Evolutionary conservation across 2,329 filamentous ascomycete species (phyloP).

Genomic region (Fusarium neocosmosporiellum): DNA sequence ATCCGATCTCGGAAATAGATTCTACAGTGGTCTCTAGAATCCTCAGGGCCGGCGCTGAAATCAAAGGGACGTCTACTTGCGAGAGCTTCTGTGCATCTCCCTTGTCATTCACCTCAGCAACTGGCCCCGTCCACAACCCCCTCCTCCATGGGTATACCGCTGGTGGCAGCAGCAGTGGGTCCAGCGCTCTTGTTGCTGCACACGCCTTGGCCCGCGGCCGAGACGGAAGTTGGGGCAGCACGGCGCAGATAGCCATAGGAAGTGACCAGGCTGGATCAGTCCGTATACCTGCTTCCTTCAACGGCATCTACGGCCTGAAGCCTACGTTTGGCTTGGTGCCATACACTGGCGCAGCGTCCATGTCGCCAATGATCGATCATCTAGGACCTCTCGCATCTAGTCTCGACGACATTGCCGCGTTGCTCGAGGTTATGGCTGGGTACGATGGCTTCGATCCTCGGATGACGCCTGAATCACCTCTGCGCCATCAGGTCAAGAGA

Average conservation of each 20-base stretch:
- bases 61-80: conserved; percentile 44
- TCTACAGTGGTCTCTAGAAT: conserved; percentile 38
- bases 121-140: conserved; percentile 45
- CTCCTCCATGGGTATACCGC: conserved; percentile 39
- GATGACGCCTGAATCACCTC: conserved; percentile 53
- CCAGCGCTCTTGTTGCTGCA: conserved; percentile 43
- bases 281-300: conserved; percentile 46
- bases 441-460: conserved; percentile 58
- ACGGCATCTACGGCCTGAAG: conserved; percentile 51
- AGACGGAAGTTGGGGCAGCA: conserved; percentile 13
- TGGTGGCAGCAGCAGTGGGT: conserved; percentile 49
- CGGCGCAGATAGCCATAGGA: conserved; percentile 43
- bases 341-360: conserved; percentile 55
- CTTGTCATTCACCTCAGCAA: conserved; percentile 43
- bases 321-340: conserved; percentile 56
- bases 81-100: conserved; percentile 47
- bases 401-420: conserved; percentile 49
- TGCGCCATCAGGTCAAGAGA: conserved; percentile 48
- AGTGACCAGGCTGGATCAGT: conserved; percentile 49
- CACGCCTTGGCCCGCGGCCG: conserved; percentile 5
- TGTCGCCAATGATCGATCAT: conserved; percentile 58
- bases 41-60: conserved; percentile 39
- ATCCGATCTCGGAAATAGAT: conserved; percentile 37
- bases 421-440: conserved; percentile 54
- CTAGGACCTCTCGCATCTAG: conserved; percentile 55